Percentiles rank a stretch among this genome's conserved stretches.
These are phyloP conservation scores for Pseudopediastrum boryanum DNA, from an alignment of 139 green algal genomes.

Conservation along the genomic window DNA sequence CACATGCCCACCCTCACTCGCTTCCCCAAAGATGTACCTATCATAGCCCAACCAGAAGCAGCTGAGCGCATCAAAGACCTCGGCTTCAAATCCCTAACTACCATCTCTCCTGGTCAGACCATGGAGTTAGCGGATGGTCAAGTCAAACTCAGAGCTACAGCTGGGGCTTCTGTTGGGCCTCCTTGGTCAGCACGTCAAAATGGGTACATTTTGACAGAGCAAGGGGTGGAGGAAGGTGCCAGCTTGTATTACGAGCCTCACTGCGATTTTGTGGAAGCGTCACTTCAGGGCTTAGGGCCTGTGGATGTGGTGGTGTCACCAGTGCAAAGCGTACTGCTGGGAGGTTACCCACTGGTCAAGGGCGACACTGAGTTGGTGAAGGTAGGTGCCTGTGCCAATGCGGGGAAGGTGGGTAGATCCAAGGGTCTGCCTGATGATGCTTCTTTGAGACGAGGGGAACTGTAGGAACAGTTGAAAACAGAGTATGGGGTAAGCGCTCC, in stretches of 20 bases:
- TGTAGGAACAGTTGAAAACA: too few species aligned
- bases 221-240: slow-evolving; percentile 14
- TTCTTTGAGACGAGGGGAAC: too few species aligned
- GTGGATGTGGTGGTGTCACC: slow-evolving; percentile 70
- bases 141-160: slow-evolving; percentile 65
- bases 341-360: slow-evolving; percentile 64
- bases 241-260: slow-evolving; percentile 75
- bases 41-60: slow-evolving; percentile 72
- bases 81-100: slow-evolving; percentile 69
- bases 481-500: too few species aligned
- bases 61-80: slow-evolving; percentile 58
- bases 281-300: slow-evolving; percentile 29
- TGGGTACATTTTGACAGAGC: slow-evolving; percentile 58
- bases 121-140: slow-evolving; percentile 55
- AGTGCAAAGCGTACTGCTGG: slow-evolving; percentile 48
- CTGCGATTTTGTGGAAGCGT: slow-evolving; percentile 52
- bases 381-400: too few species aligned
- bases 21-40: slow-evolving; percentile 63
- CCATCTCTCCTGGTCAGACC: slow-evolving; percentile 59
- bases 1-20: slow-evolving; percentile 75
- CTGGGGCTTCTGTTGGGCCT: slow-evolving; percentile 78
- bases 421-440: too few species aligned
- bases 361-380: slow-evolving; percentile 48
- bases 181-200: slow-evolving; percentile 84
- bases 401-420: too few species aligned